Percentiles rank a stretch among this genome's conserved stretches.
Evolutionary conservation across 306 rosid genomes (phyloP).

Genomic region (Dryas alaskensis): DNA sequence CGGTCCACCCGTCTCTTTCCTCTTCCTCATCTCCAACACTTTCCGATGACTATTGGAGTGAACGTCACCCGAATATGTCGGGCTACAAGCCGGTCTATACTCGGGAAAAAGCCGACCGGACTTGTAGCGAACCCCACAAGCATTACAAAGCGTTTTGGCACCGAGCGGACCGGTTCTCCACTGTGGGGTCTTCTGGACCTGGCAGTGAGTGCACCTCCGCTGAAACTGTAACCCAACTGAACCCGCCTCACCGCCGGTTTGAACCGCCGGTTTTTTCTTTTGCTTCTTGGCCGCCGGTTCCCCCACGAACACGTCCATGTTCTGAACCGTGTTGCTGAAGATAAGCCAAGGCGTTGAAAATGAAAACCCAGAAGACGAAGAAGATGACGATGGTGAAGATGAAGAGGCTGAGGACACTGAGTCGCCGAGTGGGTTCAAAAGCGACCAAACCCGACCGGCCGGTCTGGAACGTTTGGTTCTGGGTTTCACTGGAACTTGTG

Average conservation of each 20-base stretch:
- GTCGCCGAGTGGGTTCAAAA: conserved; percentile 30
- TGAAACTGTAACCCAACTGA: conserved; percentile 37
- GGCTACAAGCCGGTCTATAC: conserved; percentile 96
- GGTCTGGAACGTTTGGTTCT: conserved; percentile 47
- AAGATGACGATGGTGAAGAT: conserved; percentile 47
- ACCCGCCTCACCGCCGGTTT: conserved; percentile 4
- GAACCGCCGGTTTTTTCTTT: conserved; percentile 52
- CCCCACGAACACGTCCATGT: not conserved
- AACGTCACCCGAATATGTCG: conserved; percentile 59
- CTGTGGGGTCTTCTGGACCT: conserved; percentile 88
- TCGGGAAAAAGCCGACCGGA: conserved; percentile 90
- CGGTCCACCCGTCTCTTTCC: conserved; percentile 46
- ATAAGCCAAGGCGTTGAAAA: conserved; percentile 27
- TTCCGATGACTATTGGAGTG: conserved; percentile 94
- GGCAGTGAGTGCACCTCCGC: conserved; percentile 88
- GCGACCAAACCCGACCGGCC: conserved; percentile 25
- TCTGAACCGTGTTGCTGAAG: conserved; percentile 25
- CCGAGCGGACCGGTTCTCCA: conserved; percentile 96
- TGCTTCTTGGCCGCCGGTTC: conserved; percentile 65
- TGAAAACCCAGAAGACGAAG: conserved; percentile 28
- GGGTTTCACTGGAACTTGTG: conserved; percentile 46
- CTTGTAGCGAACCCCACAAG: conserved; percentile 91
- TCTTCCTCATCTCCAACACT: conserved; percentile 81
- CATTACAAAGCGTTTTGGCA: conserved; percentile 84
- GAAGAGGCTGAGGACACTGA: conserved; percentile 26